Percentiles rank a stretch among this genome's conserved stretches.
Conservation (phyloP, 306 rosid species). For the Cyamopsis tetragonoloba region DNA sequence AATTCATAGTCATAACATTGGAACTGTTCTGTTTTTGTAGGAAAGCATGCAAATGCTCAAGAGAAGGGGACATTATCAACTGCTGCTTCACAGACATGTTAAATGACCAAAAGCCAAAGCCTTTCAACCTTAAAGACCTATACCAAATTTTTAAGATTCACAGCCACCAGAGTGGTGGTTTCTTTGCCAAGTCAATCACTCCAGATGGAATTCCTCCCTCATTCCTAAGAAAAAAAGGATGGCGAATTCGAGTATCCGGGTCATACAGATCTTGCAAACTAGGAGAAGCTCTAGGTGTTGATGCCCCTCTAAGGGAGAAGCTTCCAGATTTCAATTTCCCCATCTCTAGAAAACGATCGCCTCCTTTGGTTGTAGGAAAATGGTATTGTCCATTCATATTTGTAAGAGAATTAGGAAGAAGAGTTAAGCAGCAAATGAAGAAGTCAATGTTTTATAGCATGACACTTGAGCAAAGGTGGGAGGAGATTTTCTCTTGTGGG, state of each 20-base stretch:
- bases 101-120: slow-evolving; percentile 62
- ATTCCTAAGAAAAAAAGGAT: slow-evolving; percentile 67
- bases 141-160: slow-evolving; percentile 76
- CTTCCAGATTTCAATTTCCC: slow-evolving; percentile 66
- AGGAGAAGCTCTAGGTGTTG: slow-evolving; percentile 66
- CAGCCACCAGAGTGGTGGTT: slow-evolving; percentile 60
- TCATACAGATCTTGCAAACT: slow-evolving; percentile 34
- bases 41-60: slow-evolving; percentile 69
- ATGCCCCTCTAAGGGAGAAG: slow-evolving; percentile 37
- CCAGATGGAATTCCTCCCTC: slow-evolving; percentile 78
- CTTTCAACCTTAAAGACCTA: slow-evolving; percentile 53
- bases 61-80: slow-evolving; percentile 56
- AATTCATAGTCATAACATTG: slow-evolving; percentile 2
- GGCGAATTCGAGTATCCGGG: slow-evolving; percentile 58
- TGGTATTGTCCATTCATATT: slow-evolving; percentile 77
- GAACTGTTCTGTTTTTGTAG: slow-evolving; percentile 35
- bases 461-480: slow-evolving; percentile 82
- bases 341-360: slow-evolving; percentile 45
- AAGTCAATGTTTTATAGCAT: slow-evolving; percentile 50
- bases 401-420: slow-evolving; percentile 52
- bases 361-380: slow-evolving; percentile 54
- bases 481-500: slow-evolving; percentile 59
- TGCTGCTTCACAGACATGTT: slow-evolving; percentile 60
- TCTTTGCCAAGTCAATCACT: slow-evolving; percentile 62
- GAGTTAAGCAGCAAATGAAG: slow-evolving; percentile 55